Base-by-base conservation (phyloP, 2,329 filamentous ascomycete genomes). In the Ophiocordyceps robertsii region DNA sequence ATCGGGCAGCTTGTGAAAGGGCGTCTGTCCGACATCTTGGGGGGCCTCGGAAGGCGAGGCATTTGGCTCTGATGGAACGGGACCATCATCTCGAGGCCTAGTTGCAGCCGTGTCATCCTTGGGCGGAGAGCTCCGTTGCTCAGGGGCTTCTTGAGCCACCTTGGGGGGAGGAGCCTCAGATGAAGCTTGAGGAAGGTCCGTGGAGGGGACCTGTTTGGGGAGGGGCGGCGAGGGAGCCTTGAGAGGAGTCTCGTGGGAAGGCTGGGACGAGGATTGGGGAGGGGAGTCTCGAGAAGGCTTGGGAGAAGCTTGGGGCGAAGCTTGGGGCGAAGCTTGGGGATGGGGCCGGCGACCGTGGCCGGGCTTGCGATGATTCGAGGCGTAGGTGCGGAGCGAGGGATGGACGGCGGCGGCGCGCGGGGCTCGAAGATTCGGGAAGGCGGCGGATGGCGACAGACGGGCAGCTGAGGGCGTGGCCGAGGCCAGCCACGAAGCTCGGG, bases 1-100 rank as follows among this genome's bases (percentile, higher is more conserved):
- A 58, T 96, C 89, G 42, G 90, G 90, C 12, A 95, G 75, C 42
- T 85, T 81, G 54, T 81, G 73, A 41, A 75, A 69, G 21, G 77
- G 69, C 51, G 72, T 66, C 45, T 65, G 52, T 41, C 66, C 62
- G 40, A 16, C 12, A 13, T 13, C 8, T 32, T 32, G 5, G 12
- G 31, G n/a, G 9, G 33, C 33, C 19, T 36, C 56, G 32, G 19
- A 29, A 17, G n/a, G 14, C 14, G 33, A 19, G 10, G 39, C 9
- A 12, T 33, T 17, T 11, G 13, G 9, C 29, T 42, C 29, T 11
- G 35, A 5, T 6, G 29, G 11, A 24, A 54, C 32, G 55, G 35
- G 7, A 53, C 41, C 12, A 46, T 47, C n/a, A 57, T 46, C 29
- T 52, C 47, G 41, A 14, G 29, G 29, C 14, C 1, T 9, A 21